Conservation (phyloP, 176 grass and related monocot genomes). For the Secale cereale region DNA sequence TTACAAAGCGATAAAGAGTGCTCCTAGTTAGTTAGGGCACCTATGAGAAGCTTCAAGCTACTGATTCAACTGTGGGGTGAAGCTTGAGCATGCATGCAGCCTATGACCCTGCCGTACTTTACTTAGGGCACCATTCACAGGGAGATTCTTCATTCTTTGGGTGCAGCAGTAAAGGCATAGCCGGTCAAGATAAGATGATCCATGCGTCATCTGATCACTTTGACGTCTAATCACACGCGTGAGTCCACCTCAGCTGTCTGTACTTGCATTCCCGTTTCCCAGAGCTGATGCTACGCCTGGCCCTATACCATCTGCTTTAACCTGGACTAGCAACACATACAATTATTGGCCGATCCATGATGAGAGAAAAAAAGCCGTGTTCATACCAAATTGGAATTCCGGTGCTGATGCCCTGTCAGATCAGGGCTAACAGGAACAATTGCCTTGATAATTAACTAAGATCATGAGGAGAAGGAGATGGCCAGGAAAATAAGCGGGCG, state of each 20-base stretch:
- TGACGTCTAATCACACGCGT: slow-evolving; percentile 21
- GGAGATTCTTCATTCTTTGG: not conserved
- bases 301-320: not conserved
- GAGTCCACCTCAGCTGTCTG: not conserved
- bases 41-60: not conserved
- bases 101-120: not conserved
- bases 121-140: not conserved
- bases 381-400: slow-evolving; percentile 22
- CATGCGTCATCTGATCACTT: slow-evolving; percentile 7
- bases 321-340: not conserved
- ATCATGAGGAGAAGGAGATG: not conserved
- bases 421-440: not conserved
- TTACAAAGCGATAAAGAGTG: not conserved
- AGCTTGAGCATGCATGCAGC: not conserved
- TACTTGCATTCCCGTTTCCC: slow-evolving; percentile 5
- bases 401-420: not conserved
- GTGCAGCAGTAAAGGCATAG: slow-evolving; percentile 6
- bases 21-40: not conserved
- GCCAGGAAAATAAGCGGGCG: slow-evolving; percentile 9
- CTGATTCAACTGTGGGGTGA: not conserved
- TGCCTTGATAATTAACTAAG: slow-evolving; percentile 3
- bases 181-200: slow-evolving; percentile 34
- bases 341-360: not conserved
- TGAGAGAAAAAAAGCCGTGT: not conserved
- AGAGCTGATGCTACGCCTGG: not conserved